Percentiles rank a stretch among this genome's conserved stretches.
Evolutionary conservation across 1,139 yeast species (phyloP).

Genomic region (Diutina sp.): DNA sequence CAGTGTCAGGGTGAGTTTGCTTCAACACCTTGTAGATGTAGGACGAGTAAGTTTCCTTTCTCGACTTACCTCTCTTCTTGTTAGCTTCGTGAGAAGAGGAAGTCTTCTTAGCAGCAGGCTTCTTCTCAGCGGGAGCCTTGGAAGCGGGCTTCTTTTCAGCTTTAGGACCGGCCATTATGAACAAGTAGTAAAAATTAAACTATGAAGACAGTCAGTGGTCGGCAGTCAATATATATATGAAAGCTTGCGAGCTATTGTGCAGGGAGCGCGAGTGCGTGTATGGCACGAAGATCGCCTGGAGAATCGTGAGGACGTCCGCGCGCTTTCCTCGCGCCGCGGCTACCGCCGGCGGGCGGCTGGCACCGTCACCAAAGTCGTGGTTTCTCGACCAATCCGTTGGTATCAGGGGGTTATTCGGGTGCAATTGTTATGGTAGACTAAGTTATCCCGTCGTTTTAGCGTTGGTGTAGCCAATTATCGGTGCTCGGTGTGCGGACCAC

Average conservation of each 20-base stretch:
- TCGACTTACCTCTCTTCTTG: conserved; percentile 91
- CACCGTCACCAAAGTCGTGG: not conserved
- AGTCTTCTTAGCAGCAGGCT: conserved; percentile 87
- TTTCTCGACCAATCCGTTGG: not conserved
- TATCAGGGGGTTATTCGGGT: not conserved
- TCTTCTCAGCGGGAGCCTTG: conserved; percentile 97
- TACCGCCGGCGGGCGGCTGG: not conserved
- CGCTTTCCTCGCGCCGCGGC: not conserved
- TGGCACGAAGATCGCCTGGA: not conserved
- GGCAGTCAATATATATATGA: not conserved
- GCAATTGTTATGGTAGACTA: not conserved
- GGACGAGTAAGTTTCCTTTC: conserved; percentile 98
- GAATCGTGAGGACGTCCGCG: not conserved
- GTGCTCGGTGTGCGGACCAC: not conserved
- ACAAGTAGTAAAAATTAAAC: not conserved
- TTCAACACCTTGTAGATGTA: conserved; percentile 97
- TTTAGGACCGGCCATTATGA: conserved; percentile 75
- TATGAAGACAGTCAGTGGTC: not conserved
- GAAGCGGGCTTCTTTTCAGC: conserved; percentile 99
- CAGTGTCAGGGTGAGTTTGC: conserved; percentile 99
- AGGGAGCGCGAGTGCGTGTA: not conserved
- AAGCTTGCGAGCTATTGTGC: not conserved
- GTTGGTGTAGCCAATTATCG: not conserved
- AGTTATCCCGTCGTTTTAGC: not conserved
- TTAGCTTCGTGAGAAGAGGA: conserved; percentile 44